A percentile compares a stretch with the other conserved stretches of the same genome.
phyloP scores from a whole-genome alignment of 1,284 basidiomycete genomes.

The Cerrena zonata region DNA sequence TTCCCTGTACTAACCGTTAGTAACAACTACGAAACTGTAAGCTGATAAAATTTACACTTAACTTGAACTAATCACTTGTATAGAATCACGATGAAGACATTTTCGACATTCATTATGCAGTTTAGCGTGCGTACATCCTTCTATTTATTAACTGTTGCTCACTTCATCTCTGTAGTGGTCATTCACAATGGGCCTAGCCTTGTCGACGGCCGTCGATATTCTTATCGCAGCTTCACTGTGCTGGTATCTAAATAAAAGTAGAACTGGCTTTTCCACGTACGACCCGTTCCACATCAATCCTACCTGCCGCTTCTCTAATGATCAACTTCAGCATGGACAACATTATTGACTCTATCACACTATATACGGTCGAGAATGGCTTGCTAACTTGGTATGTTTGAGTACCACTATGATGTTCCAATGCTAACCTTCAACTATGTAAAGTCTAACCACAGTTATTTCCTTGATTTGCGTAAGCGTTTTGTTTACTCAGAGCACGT shows the following conservation, averaged over 20 bases:
- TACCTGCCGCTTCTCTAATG: background rate
- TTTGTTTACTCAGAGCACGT: conserved; percentile 10
- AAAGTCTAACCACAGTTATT: conserved; percentile 40
- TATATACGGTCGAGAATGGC: too few species aligned
- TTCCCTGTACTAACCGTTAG: conserved; percentile 17
- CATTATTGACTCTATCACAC: conserved; percentile 42
- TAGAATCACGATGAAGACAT: conserved; percentile 32
- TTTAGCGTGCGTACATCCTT: conserved; percentile 15
- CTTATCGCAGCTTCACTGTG: conserved; percentile 46
- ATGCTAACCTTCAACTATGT: conserved; percentile 1
- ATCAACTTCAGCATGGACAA: conserved; percentile 35
- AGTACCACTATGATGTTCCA: conserved; percentile 11
- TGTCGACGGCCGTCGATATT: conserved; percentile 48
- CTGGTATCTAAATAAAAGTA: conserved; percentile 38
- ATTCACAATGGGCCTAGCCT: conserved; percentile 48
- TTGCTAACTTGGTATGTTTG: conserved; percentile 40
- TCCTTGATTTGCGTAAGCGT: conserved; percentile 40
- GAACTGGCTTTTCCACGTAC: conserved; percentile 38
- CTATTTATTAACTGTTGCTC: background rate
- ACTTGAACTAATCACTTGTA: background rate
- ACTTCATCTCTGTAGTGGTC: conserved; percentile 38
- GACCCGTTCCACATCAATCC: conserved; percentile 1
- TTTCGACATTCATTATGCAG: conserved; percentile 19
- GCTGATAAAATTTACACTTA: conserved; percentile 7
- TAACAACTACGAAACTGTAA: conserved; percentile 32